Evolutionary conservation across 257 asterid species (phyloP).

Genomic region (Cinchona pubescens): DNA sequence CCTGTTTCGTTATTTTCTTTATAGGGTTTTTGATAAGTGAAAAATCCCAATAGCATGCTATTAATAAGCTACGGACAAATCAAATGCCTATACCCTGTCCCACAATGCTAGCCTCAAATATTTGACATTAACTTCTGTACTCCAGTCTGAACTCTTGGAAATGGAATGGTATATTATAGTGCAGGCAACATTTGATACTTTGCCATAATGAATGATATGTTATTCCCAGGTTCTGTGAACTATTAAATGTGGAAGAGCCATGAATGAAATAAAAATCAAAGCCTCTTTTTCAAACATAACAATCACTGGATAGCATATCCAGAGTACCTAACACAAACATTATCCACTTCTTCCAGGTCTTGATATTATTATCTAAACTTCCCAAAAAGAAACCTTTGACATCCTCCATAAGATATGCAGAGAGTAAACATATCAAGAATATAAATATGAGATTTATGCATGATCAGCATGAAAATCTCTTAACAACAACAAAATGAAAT

Average conservation of each 20-base stretch:
- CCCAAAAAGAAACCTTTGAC: neutral
- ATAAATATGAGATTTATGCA: neutral
- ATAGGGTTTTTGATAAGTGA: fast-evolving
- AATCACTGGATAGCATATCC: neutral
- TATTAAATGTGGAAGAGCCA: neutral
- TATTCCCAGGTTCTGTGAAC: neutral
- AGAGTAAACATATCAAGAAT: neutral
- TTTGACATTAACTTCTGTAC: neutral
- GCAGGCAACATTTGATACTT: neutral
- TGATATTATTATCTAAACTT: neutral
- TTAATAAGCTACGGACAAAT: neutral
- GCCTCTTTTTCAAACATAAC: neutral
- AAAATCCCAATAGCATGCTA: neutral
- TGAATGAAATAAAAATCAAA: neutral
- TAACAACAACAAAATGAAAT: neutral
- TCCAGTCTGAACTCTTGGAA: neutral
- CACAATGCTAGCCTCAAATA: neutral
- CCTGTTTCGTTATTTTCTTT: neutral
- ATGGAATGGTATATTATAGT: neutral
- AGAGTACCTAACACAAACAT: neutral
- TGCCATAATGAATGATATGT: neutral
- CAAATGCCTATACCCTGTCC: neutral
- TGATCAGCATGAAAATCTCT: neutral
- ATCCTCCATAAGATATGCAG: neutral
- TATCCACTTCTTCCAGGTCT: neutral